Percentiles rank a stretch among this genome's conserved stretches.
Conservation (phyloP, 108 stramenopile genomes). For the Fragilaria crotonensis region DNA sequence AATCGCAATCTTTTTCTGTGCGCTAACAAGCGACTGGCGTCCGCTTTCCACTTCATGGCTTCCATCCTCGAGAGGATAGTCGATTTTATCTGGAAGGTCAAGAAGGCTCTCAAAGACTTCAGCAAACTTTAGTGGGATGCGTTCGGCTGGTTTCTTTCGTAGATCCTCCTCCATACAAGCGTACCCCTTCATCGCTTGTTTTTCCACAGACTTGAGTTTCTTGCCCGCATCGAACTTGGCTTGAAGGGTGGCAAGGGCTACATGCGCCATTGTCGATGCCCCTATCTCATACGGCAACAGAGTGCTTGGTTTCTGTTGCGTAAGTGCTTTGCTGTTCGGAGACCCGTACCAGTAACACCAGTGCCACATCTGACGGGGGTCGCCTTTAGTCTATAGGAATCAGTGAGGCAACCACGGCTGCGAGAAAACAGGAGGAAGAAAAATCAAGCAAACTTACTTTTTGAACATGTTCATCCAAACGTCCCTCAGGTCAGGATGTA, state of each 20-base stretch:
- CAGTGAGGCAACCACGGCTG: too few relatives aligned
- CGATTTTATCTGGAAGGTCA: too few relatives aligned
- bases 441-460: conserved; percentile 55
- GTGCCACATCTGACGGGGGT: background rate
- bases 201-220: conserved; percentile 3
- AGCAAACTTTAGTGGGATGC: conserved; percentile 2
- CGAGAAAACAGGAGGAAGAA: too few relatives aligned
- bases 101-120: background rate
- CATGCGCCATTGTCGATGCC: conserved; percentile 13
- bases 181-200: conserved; percentile 5
- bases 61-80: too few relatives aligned
- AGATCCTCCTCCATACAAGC: conserved; percentile 32
- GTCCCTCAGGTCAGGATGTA: conserved; percentile 49
- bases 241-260: conserved; percentile 3
- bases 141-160: conserved; percentile 21
- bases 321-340: conserved; percentile 20
- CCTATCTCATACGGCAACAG: conserved; percentile 27
- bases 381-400: background rate
- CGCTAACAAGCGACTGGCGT: too few relatives aligned
- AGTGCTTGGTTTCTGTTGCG: conserved; percentile 11
- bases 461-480: conserved; percentile 70
- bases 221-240: conserved; percentile 23
- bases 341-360: conserved; percentile 19
- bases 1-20: too few relatives aligned
- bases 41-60: too few relatives aligned